Percentiles rank a stretch among this genome's conserved stretches.
Evolutionary conservation across 805 yeast genomes (phyloP).

Genomic region (Kluyveromyces lactis): DNA sequence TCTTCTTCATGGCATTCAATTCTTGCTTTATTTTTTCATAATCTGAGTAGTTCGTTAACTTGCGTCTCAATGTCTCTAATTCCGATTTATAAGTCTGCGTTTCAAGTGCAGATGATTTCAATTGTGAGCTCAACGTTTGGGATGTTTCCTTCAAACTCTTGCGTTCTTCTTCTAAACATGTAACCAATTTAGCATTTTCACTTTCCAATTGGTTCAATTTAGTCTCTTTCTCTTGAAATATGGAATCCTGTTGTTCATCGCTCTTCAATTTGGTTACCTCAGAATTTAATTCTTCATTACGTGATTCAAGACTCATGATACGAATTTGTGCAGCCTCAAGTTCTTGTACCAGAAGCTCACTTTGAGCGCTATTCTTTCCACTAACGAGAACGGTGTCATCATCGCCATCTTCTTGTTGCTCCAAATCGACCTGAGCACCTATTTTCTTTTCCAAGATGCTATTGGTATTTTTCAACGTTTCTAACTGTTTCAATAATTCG

Average conservation of each 20-base stretch:
- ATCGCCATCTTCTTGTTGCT: conserved; percentile 19
- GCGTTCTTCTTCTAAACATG: conserved; percentile 24
- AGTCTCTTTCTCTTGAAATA: conserved; percentile 31
- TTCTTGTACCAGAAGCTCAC: conserved; percentile 66
- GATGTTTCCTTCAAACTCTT: conserved; percentile 11
- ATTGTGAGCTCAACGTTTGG: conserved; percentile 24
- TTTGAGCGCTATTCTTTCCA: conserved; percentile 34
- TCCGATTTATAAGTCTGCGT: conserved; percentile 41
- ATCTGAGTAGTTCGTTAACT: conserved; percentile 48
- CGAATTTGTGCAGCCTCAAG: conserved; percentile 63
- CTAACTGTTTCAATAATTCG: conserved; percentile 42
- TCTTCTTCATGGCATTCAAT: conserved; percentile 58
- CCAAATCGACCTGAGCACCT: conserved; percentile 43
- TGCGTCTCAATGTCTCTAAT: conserved; percentile 39
- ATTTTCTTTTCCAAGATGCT: conserved; percentile 65
- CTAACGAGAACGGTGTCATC: conserved; percentile 9
- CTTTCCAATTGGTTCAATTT: conserved; percentile 52
- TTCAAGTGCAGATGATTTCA: conserved; percentile 39
- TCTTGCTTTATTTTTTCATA: conserved; percentile 79
- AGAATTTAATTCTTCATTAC: conserved; percentile 67
- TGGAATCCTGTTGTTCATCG: conserved; percentile 35
- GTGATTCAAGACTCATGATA: conserved; percentile 59
- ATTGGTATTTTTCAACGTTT: conserved; percentile 44
- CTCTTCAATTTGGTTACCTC: conserved; percentile 51
- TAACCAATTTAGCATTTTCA: conserved; percentile 46